Evolutionary conservation across 768 basidiomycete species (phyloP).

Genomic region (Russula foetens): DNA sequence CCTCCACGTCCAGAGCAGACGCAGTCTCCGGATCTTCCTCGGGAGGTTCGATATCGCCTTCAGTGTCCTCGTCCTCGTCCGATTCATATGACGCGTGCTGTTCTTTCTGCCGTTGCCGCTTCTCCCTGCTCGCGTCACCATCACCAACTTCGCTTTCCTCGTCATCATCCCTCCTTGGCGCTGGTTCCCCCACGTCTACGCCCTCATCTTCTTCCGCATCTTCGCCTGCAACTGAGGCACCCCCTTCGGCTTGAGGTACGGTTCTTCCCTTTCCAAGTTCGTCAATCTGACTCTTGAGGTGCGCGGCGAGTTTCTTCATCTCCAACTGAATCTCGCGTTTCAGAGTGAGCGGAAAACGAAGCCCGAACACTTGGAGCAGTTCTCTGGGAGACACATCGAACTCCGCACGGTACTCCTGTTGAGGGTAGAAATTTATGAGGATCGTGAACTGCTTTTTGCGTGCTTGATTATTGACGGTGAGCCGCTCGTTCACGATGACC

Average conservation of each 20-base stretch:
- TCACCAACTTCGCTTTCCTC: slow-evolving; percentile 73
- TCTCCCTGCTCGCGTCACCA: slow-evolving; percentile 74
- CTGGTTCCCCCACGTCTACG: slow-evolving; percentile 27
- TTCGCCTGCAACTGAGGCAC: slow-evolving; percentile 45
- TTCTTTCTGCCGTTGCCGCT: slow-evolving; percentile 60
- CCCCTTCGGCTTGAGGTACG: slow-evolving; percentile 34
- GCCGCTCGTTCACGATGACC: slow-evolving; percentile 71
- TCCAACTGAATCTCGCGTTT: slow-evolving; percentile 83
- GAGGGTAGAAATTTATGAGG: slow-evolving; percentile 77
- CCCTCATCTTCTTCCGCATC: slow-evolving; percentile 44
- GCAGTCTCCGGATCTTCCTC: slow-evolving; percentile 56
- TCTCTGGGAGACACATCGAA: slow-evolving; percentile 69
- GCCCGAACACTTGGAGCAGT: slow-evolving; percentile 62
- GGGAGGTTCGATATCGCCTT: slow-evolving; percentile 41
- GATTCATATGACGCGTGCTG: slow-evolving; percentile 73
- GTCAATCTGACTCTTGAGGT: slow-evolving; percentile 67
- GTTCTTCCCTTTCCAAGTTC: slow-evolving; percentile 78
- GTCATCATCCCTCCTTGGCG: slow-evolving; percentile 43
- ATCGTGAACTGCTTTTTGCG: slow-evolving; percentile 78
- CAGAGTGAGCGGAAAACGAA: slow-evolving; percentile 69
- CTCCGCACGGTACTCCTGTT: slow-evolving; percentile 73
- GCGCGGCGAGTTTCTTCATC: slow-evolving; percentile 76
- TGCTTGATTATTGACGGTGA: slow-evolving; percentile 55
- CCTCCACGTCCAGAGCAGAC: slow-evolving; percentile 39
- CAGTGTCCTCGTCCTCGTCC: slow-evolving; percentile 54